Conservation (phyloP, 2,329 filamentous ascomycete species). For the Emergomyces africanus region DNA sequence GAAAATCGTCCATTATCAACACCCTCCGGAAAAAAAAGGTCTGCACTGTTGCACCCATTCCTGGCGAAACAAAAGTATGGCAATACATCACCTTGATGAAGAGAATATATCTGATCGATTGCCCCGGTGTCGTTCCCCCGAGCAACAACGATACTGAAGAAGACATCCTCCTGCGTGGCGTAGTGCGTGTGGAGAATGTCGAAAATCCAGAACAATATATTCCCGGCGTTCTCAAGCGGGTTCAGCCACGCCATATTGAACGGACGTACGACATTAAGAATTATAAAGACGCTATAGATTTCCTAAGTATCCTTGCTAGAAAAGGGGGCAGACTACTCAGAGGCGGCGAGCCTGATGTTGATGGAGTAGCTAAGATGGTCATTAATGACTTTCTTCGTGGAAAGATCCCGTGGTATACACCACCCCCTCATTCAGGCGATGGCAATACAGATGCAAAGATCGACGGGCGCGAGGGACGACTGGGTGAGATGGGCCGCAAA, state of each 20-base stretch:
- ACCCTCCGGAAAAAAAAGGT: conserved; percentile 90
- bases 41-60: conserved; percentile 84
- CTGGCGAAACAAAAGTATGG: conserved; percentile 96
- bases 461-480: conserved; percentile 61
- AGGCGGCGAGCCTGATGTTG: conserved; percentile 88
- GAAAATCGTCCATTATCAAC: conserved; percentile 96
- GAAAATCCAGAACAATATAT: conserved; percentile 96
- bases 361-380: conserved; percentile 93
- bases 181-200: conserved; percentile 90
- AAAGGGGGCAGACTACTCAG: conserved; percentile 79
- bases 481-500: conserved; percentile 71
- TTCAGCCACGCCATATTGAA: conserved; percentile 79
- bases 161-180: conserved; percentile 79
- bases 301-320: conserved; percentile 73
- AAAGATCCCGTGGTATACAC: conserved; percentile 92
- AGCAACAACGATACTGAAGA: conserved; percentile 71
- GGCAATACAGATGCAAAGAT: conserved; percentile 39
- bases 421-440: conserved; percentile 50
- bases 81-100: conserved; percentile 96
- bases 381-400: conserved; percentile 92
- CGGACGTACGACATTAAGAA: conserved; percentile 81
- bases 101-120: conserved; percentile 89
- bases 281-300: conserved; percentile 64
- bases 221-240: conserved; percentile 61
- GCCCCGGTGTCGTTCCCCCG: conserved; percentile 89